A percentile compares a stretch with the other conserved stretches of the same genome.
phyloP scores from a whole-genome alignment of 148 eudicot species.

The Amaranthus cruentus region DNA sequence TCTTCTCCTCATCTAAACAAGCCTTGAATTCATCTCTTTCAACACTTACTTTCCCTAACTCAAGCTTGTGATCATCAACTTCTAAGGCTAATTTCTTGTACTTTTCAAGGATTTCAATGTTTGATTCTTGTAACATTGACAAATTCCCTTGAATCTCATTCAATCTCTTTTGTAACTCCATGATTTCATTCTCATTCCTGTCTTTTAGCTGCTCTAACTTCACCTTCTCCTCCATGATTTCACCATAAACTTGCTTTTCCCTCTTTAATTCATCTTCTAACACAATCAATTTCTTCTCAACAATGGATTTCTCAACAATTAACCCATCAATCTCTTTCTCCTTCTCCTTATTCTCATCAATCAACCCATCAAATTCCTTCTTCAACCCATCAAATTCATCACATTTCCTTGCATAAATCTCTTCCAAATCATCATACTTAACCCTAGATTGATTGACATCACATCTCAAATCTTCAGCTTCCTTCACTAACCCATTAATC shows the following conservation, averaged over 20 bases:
- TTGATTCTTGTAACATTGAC: constrained; percentile 29
- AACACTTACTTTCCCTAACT: constrained; percentile 21
- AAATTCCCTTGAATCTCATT: constrained; percentile 25
- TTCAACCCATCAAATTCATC: constrained; percentile 30
- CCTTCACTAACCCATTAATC: constrained; percentile 37
- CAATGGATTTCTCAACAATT: constrained; percentile 31
- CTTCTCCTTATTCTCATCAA: constrained; percentile 38
- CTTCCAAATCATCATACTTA: constrained; percentile 50
- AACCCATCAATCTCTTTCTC: constrained; percentile 30
- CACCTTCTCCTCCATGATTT: constrained; percentile 31
- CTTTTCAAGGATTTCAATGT: constrained; percentile 21
- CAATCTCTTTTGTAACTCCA: constrained; percentile 32
- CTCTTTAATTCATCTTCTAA: constrained; percentile 28
- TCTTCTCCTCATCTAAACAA: constrained; percentile 45
- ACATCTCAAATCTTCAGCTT: constrained; percentile 26
- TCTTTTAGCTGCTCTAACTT: constrained; percentile 37
- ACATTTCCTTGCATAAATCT: constrained; percentile 24
- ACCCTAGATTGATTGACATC: constrained; percentile 17
- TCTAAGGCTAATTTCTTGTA: constrained; percentile 36
- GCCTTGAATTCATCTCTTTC: constrained; percentile 49
- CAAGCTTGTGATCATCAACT: constrained; percentile 24
- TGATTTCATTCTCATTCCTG: constrained; percentile 34
- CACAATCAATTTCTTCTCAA: constrained; percentile 29
- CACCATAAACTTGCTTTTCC: constrained; percentile 20
- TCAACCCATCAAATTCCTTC: constrained; percentile 24